Evolutionary conservation across 2,329 filamentous ascomycete genomes (phyloP), one percentile per base, ranked within the genome.

Genomic region (Ceratocystis eucalypticola): DNA sequence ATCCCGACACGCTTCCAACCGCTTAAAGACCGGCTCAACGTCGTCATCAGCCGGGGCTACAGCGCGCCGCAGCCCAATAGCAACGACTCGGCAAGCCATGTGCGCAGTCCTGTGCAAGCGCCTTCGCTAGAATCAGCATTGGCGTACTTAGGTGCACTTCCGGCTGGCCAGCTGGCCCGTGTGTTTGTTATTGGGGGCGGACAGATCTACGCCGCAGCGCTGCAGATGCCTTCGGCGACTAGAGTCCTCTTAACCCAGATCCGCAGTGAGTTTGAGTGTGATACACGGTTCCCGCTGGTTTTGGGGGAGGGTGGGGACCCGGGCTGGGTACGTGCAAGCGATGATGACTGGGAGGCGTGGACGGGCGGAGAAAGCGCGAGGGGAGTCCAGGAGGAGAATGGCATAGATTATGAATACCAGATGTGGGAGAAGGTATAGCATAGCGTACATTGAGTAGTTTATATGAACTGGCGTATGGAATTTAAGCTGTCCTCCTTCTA

Each of bases 131-230:
- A 84, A 66, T 76, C 78, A 62, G 86, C 86, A 2, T 70, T 89
- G 53, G 71, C 72, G 61, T 79, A 78, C 65, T 76, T 81, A 6
- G n/a, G 25, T 10, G 5, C 22, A 8, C 44, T 63, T 6, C 61
- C 61, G 3, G 72, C 70, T 53, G 62, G 59, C 55, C 72, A 69
- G 12, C 71, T 86, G 44, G 82, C 80, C 7, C 82, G 83, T 71
- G 80, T 91, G 2, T 97, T 92, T 75, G 83, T 97, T 55, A 96
- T 99, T 71, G 94, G 94, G 28, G 94, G 94, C 3, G 88, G 85
- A 66, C 88, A 91, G 77, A 87, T 97, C 70, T 99, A 97, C 76
- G 79, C 78, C 48, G 82, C 86, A 25, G 87, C 90, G 15, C 78
- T 97, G 72, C 73, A 77, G 69, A 71, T 84, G 67, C 73, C 75